Evolutionary conservation across 345 rosid genomes (phyloP), one percentile per base, ranked within the genome.

Genomic region (Luvunga scandens): DNA sequence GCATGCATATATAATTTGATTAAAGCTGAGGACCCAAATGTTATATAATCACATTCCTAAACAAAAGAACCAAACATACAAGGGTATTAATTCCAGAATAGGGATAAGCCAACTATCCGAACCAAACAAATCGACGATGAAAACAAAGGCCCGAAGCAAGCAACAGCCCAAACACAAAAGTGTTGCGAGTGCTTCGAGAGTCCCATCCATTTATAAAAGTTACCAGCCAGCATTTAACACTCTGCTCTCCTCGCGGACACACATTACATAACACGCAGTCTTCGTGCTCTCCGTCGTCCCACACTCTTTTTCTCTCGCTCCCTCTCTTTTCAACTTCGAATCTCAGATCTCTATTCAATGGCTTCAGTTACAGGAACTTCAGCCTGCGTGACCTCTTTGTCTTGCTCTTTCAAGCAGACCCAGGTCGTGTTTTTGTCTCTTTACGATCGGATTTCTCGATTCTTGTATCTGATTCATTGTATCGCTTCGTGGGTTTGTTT

Each of bases 321-420:
- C 7, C 4, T 27, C 48, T 60, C 9, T 9, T 7, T n/a, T 31
- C 18, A 45, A 13, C 50, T 45, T 45, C 50, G 13, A 45, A 13
- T 45, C 50, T 45, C 50, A 45, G 50, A 45, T 45, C 50, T 13
- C 50, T 13, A 12, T 75, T 27, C 72, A 77, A 88, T 88, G 90
- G 89, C 89, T 70, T 82, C 89, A 14, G 9, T 77, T 48, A 75
- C 86, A 0, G 85, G 78, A 31, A 30, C 76, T 80, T 84, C 87
- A 10, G 42, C 78, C 28, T 74, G 79, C 69, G 31, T 78, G 28
- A 48, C 81, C 28, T 75, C 81, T 16, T 22, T 81, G 22, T 81
- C 80, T 45, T 57, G 74, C 80, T 77, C 88, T 28, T 77, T 84
- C 66, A 83, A 39, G 77, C 83, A 31, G 13, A 39, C 66, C 57